phyloP scores from a whole-genome alignment of 2,329 filamentous ascomycete genomes.

The Penicillium sp. region DNA sequence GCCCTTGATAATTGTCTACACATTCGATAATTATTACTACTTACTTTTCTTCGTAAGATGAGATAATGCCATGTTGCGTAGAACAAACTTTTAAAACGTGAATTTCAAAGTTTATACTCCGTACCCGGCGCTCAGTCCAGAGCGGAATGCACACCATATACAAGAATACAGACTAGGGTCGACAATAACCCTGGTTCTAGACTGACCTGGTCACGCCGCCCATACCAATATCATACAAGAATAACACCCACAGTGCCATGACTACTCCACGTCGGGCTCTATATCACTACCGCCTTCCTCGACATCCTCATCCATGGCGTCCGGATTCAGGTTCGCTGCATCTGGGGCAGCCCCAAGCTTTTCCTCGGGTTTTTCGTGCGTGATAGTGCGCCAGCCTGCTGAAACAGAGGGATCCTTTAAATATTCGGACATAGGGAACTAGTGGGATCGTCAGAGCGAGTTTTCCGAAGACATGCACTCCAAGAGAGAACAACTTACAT shows the following conservation, averaged over 20 bases:
- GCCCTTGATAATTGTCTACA: no score
- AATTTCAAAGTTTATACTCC: not conserved
- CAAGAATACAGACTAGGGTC: not conserved
- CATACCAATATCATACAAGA: conserved; percentile 18
- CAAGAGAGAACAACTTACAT: conserved; percentile 44
- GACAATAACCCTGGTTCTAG: not conserved
- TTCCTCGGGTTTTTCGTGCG: conserved; percentile 46
- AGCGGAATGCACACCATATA: not conserved
- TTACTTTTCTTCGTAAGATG: no score
- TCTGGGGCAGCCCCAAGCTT: conserved; percentile 34
- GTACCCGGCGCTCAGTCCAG: not conserved
- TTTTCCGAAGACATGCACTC: not conserved
- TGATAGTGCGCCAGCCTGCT: conserved; percentile 54
- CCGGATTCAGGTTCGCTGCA: conserved; percentile 41
- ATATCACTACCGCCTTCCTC: conserved; percentile 33
- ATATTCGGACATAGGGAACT: conserved; percentile 62
- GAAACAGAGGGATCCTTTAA: conserved; percentile 50
- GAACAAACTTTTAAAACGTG: no score
- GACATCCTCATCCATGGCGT: conserved; percentile 43
- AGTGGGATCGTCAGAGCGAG: not conserved
- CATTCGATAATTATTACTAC: no score
- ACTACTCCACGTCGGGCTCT: conserved; percentile 31
- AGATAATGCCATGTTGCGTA: no score
- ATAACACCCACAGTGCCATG: not conserved
- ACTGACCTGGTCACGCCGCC: conserved; percentile 8